Evolutionary conservation across 768 basidiomycete genomes (phyloP), one percentile per base, ranked within the genome.

Genomic region (Pleurotus ostreatus): DNA sequence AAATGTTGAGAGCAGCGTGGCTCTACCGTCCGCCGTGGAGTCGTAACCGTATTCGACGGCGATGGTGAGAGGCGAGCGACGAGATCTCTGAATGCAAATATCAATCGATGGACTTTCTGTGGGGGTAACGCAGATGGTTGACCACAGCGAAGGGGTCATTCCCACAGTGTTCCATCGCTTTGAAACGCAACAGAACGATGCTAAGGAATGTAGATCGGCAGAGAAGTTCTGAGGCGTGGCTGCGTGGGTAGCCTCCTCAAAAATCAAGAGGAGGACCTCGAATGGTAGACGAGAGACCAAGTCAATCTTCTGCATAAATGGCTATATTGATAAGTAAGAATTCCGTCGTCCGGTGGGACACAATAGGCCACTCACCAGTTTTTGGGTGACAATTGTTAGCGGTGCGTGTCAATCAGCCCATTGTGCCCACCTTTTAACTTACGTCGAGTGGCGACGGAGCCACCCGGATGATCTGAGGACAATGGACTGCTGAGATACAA

Each of bases 101-200:
- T n/a, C 22, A 12, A 23, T 2, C 18, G 38, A 53, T 9, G 4
- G 18, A 8, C 22, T 12, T 8, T 41, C 39, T 18, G 13, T 18
- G 8, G 39, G 39, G 16, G 51, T 53, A 23, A 53, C 41, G 20
- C 12, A 20, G 39, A 41, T 38, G n/a, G 51, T 40, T 16, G 51
- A 16, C 51, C 51, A 53, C 15, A 53, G 39, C 15, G 51, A 53
- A 11, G 51, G 51, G 0, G 51, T 40, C 39, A 40, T 53, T n/a
- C n/a, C 18, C 39, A 53, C 41, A 38, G 37, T 5, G 25, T 53
- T 11, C 51, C 51, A 53, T 41, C 51, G 39, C 25, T 53, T 53
- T n/a, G 51, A 53, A 16, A 53, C 11, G n/a, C 39, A 23, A 41
- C 34, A 53, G 15, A 53, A 23, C 38, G 39, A 53, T 8, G 51